Evolutionary conservation across 1,284 basidiomycete species (phyloP).

Genomic region (Moniliophthora roreri): DNA sequence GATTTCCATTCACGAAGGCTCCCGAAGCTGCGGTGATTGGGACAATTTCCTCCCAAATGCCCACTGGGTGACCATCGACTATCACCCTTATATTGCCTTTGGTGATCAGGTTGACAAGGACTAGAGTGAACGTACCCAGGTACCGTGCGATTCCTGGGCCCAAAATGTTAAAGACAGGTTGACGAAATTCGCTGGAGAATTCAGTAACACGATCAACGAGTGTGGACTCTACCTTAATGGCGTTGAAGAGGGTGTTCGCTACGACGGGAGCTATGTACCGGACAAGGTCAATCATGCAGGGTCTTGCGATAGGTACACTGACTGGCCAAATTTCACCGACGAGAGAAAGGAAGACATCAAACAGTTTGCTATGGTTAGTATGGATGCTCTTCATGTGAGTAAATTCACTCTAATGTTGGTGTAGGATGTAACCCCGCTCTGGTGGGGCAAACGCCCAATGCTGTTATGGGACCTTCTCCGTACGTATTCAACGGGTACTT

Average conservation of each 20-base stretch:
- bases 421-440: too few relatives aligned
- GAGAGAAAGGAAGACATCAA: constrained; percentile 60
- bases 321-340: constrained; percentile 65
- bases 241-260: constrained; percentile 74
- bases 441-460: too few relatives aligned
- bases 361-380: constrained; percentile 73
- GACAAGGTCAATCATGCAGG: constrained; percentile 42
- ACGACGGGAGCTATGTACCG: constrained; percentile 63
- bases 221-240: constrained; percentile 83
- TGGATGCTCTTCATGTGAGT: constrained; percentile 82
- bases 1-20: constrained; percentile 87
- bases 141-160: constrained; percentile 75
- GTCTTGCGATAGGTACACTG: constrained; percentile 68
- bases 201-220: constrained; percentile 81
- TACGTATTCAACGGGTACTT: too few relatives aligned
- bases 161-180: constrained; percentile 55
- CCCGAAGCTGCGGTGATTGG: constrained; percentile 64
- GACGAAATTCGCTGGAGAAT: constrained; percentile 82
- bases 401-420: too few relatives aligned
- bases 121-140: constrained; percentile 56
- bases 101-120: constrained; percentile 49
- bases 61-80: constrained; percentile 80
- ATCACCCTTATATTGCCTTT: constrained; percentile 83
- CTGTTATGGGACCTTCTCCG: too few relatives aligned
- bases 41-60: constrained; percentile 70